Conservation (phyloP, 768 basidiomycete genomes). For the Amanita muscaria region DNA sequence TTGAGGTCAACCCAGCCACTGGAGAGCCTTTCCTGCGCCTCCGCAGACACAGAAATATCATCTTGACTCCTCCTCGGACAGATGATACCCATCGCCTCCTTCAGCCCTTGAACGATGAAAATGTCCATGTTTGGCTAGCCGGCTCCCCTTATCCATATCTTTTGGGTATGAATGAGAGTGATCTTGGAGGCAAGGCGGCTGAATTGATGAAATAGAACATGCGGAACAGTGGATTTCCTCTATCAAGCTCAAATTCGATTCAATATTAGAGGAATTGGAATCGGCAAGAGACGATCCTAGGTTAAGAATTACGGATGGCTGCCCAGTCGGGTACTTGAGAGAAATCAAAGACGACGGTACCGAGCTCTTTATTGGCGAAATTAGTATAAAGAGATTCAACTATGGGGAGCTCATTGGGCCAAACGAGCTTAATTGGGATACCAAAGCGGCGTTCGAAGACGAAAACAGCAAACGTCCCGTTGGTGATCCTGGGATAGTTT, state of each 20-base stretch:
- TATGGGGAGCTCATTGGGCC: conserved; percentile 22
- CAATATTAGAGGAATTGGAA: conserved; percentile 20
- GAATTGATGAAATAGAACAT: conserved; percentile 16
- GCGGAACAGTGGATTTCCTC: conserved; percentile 17
- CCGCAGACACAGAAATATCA: conserved; percentile 38
- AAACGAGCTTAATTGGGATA: conserved; percentile 26
- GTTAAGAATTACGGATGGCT: conserved; percentile 26
- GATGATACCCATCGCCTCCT: conserved; percentile 29
- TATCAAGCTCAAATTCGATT: conserved; percentile 19
- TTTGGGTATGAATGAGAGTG: conserved; percentile 15
- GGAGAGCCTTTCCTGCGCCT: conserved; percentile 50
- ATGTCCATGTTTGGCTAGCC: conserved; percentile 34
- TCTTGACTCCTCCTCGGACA: conserved; percentile 44
- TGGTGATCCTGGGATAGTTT: conserved; percentile 45
- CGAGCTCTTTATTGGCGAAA: conserved; percentile 42
- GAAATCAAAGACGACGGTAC: conserved; percentile 45
- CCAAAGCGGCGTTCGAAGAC: conserved; percentile 22
- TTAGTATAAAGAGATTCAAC: conserved; percentile 25
- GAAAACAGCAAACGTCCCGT: conserved; percentile 31
- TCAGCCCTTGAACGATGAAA: conserved; percentile 36
- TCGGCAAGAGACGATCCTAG: conserved; percentile 15
- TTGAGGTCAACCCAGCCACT: conserved; percentile 31
- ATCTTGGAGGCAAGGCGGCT: background rate
- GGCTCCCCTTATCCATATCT: conserved; percentile 44
- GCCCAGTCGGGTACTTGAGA: conserved; percentile 41